Conservation (phyloP, 768 basidiomycete genomes). For the Auricularia auricula-judae region DNA sequence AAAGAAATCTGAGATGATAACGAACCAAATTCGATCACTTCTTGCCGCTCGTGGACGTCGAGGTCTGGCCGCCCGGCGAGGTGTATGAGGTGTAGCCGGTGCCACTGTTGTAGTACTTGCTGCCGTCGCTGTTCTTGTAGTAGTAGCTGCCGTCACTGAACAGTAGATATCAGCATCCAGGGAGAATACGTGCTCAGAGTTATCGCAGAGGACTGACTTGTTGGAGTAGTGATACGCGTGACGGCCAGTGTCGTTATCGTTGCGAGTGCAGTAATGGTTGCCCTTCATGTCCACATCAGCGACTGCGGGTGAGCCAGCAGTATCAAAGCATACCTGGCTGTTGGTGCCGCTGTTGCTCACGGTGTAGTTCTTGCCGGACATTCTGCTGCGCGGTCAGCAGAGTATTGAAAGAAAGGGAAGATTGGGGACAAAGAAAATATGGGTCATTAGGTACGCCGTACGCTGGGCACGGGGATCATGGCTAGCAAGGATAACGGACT, state of each 20-base stretch:
- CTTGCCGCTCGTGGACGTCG: conserved; percentile 9
- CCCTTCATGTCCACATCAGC: not conserved
- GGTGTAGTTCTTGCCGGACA: not conserved
- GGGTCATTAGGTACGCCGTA: not conserved
- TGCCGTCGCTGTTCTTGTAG: not conserved
- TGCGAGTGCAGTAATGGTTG: not conserved
- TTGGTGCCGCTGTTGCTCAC: not conserved
- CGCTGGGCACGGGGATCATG: not conserved
- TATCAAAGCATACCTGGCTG: not conserved
- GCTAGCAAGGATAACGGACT: not conserved
- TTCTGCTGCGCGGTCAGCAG: not conserved
- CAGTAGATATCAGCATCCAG: not conserved
- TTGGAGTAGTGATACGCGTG: not conserved
- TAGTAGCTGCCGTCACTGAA: not conserved
- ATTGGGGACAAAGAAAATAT: not conserved
- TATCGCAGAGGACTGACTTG: not conserved
- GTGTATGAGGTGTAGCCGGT: conserved; percentile 40
- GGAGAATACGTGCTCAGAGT: not conserved
- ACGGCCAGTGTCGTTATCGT: not conserved
- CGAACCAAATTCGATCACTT: not conserved
- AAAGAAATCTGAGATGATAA: too few species aligned
- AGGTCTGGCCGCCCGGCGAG: conserved; percentile 25
- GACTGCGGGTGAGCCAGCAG: not conserved
- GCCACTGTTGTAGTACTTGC: conserved; percentile 36
- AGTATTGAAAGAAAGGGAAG: not conserved